These are phyloP conservation scores for Entomortierella parvispora DNA, from an alignment of 192 early-diverging fungal genomes.

Conservation along the genomic window DNA sequence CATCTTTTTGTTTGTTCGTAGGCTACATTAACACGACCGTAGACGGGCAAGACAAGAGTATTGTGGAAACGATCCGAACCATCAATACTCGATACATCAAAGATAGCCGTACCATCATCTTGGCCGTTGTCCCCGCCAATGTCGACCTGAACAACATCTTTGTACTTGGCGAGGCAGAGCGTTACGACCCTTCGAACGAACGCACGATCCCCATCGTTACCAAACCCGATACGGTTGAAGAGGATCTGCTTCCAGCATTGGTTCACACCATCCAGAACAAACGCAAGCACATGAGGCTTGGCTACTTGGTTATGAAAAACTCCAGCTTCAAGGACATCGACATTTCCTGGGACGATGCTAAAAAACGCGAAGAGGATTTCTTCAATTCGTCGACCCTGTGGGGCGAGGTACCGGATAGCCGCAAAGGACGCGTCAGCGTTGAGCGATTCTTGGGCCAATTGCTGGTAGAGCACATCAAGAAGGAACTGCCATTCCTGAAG, in stretches of 20 bases:
- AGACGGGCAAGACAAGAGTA: slow-evolving; percentile 40
- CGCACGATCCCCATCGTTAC: slow-evolving; percentile 48
- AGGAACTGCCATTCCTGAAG: slow-evolving; percentile 30
- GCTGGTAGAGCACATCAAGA: slow-evolving; percentile 35
- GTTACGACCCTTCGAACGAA: slow-evolving; percentile 32
- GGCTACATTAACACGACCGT: slow-evolving; percentile 45
- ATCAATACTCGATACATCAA: slow-evolving; percentile 44
- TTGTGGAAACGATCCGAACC: slow-evolving; percentile 34
- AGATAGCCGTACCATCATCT: slow-evolving; percentile 46
- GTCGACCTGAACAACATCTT: slow-evolving; percentile 49
- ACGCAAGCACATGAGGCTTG: slow-evolving; percentile 37
- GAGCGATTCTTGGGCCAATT: slow-evolving; percentile 27
- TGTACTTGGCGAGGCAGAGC: slow-evolving; percentile 45
- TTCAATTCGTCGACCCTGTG: slow-evolving; percentile 36
- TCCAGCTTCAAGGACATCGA: slow-evolving; percentile 38
- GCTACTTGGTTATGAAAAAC: slow-evolving; percentile 46
- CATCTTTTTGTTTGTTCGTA: too few species aligned
- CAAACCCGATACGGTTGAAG: slow-evolving; percentile 39
- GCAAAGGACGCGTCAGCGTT: slow-evolving; percentile 26
- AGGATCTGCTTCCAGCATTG: slow-evolving; percentile 29
- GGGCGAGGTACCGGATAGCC: slow-evolving; percentile 17
- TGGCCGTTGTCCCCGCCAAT: slow-evolving; percentile 45
- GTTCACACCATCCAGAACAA: slow-evolving; percentile 39
- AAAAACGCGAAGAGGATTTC: slow-evolving; percentile 18
- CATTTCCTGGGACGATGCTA: slow-evolving; percentile 39